Evolutionary conservation across 306 rosid genomes (phyloP).

Genomic region (Castanopsis chinensis): DNA sequence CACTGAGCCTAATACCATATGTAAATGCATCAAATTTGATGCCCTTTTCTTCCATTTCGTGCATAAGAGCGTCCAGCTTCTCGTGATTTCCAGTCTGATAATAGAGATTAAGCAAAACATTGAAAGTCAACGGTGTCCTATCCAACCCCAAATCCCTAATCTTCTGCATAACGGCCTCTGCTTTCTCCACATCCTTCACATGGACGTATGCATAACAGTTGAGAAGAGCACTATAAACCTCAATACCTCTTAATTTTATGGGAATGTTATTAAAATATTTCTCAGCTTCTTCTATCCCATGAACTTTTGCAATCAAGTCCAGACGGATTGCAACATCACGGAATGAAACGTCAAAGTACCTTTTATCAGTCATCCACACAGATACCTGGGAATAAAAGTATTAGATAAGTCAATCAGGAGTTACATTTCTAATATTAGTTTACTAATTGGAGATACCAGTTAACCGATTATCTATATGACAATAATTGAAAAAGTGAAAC

Average conservation of each 20-base stretch:
- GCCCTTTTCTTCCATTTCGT: conserved; percentile 30
- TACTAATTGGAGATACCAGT: too few relatives aligned
- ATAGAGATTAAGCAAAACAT: conserved; percentile 21
- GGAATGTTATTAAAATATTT: conserved; percentile 30
- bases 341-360: not conserved
- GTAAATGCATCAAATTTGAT: conserved; percentile 7
- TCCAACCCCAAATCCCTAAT: conserved; percentile 24
- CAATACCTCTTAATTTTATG: not conserved
- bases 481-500: too few relatives aligned
- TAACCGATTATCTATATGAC: too few relatives aligned
- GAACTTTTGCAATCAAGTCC: conserved; percentile 32
- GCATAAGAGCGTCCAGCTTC: conserved; percentile 17
- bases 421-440: not conserved
- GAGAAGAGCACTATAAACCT: conserved; percentile 19
- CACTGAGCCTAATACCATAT: conserved; percentile 13
- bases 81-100: conserved; percentile 13
- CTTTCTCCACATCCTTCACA: conserved; percentile 22
- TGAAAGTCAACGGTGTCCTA: conserved; percentile 1
- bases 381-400: conserved; percentile 8
- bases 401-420: not conserved
- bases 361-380: conserved; percentile 29
- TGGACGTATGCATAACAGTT: conserved; percentile 29
- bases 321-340: conserved; percentile 17
- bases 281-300: conserved; percentile 28
- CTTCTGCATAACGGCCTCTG: conserved; percentile 26